Conservation (phyloP, 1,139 yeast genomes). For the Candida mesenterica region DNA sequence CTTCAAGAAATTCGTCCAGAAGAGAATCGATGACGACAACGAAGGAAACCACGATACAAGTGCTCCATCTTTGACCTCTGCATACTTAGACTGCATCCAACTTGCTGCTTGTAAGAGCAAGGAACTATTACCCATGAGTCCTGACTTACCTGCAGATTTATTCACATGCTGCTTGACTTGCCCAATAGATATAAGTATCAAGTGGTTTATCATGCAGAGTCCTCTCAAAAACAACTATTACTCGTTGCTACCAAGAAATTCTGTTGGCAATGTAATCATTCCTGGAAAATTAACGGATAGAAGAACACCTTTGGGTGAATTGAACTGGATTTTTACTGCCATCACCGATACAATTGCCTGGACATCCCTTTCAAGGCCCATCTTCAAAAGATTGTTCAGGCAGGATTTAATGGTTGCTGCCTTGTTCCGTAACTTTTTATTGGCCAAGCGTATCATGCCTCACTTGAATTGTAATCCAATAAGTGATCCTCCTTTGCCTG, state of each 20-base stretch:
- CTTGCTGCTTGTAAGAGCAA: constrained; percentile 89
- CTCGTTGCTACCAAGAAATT: constrained; percentile 46
- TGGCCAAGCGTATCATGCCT: constrained; percentile 94
- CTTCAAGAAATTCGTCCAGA: constrained; percentile 86
- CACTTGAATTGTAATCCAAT: constrained; percentile 91
- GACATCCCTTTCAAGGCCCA: constrained; percentile 85
- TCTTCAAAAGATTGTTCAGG: constrained; percentile 85
- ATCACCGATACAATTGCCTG: constrained; percentile 98
- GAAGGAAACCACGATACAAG: constrained; percentile 66
- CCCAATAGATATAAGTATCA: constrained; percentile 91
- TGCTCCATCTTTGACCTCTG: constrained; percentile 64
- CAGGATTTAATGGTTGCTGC: constrained; percentile 98
- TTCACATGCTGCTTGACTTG: constrained; percentile 94
- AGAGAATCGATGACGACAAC: constrained; percentile 84
- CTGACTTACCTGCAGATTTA: constrained; percentile 92
- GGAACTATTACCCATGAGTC: constrained; percentile 88
- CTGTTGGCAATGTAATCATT: constrained; percentile 62
- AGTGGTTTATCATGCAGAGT: constrained; percentile 87
- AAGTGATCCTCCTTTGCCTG: constrained; percentile 91
- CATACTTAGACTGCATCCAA: constrained; percentile 86
- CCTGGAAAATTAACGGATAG: constrained; percentile 93
- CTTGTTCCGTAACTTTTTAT: constrained; percentile 81
- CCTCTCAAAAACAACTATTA: constrained; percentile 62
- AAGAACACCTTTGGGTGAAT: constrained; percentile 92
- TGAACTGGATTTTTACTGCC: constrained; percentile 97